Conservation (phyloP, 352 stramenopile species). For the Phytophthora hibernalis region DNA sequence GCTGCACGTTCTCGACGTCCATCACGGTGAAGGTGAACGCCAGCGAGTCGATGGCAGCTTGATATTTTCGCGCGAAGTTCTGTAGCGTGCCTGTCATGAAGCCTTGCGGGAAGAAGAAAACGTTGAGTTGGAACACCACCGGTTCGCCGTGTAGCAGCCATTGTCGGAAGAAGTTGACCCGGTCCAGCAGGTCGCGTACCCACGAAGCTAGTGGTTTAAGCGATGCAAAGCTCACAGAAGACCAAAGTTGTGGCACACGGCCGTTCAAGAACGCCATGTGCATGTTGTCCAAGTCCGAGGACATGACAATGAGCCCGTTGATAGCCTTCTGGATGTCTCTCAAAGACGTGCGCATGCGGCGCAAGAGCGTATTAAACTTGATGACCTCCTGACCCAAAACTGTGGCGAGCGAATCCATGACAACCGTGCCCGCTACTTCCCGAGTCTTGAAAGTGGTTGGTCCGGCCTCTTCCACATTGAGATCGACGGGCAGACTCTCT, state of each 20-base stretch:
- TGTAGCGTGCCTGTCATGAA: conserved; percentile 97
- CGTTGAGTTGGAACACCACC: conserved; percentile 89
- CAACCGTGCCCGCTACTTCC: conserved; percentile 74
- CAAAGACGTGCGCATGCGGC: conserved; percentile 85
- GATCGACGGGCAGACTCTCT: conserved; percentile 56
- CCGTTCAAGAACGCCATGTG: conserved; percentile 95
- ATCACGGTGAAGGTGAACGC: conserved; percentile 92
- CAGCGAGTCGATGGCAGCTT: conserved; percentile 94
- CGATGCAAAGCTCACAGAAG: conserved; percentile 90
- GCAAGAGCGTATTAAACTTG: conserved; percentile 94
- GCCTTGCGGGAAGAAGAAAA: conserved; percentile 96
- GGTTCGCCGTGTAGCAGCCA: conserved; percentile 94
- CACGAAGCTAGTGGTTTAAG: conserved; percentile 94
- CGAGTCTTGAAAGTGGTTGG: conserved; percentile 93
- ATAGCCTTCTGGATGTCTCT: conserved; percentile 83
- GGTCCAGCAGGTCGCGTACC: conserved; percentile 90
- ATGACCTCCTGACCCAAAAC: conserved; percentile 94
- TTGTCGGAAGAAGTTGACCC: conserved; percentile 92
- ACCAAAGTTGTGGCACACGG: conserved; percentile 90
- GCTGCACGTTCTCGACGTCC: conserved; percentile 58
- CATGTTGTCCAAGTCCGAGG: conserved; percentile 96
- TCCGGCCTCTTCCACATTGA: conserved; percentile 89
- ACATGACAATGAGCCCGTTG: conserved; percentile 94
- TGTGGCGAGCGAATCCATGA: conserved; percentile 94
- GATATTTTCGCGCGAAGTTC: conserved; percentile 95